Evolutionary conservation across 1,139 yeast genomes (phyloP), one percentile per base, ranked within the genome.

Genomic region (Kurtzmaniella natalensis): DNA sequence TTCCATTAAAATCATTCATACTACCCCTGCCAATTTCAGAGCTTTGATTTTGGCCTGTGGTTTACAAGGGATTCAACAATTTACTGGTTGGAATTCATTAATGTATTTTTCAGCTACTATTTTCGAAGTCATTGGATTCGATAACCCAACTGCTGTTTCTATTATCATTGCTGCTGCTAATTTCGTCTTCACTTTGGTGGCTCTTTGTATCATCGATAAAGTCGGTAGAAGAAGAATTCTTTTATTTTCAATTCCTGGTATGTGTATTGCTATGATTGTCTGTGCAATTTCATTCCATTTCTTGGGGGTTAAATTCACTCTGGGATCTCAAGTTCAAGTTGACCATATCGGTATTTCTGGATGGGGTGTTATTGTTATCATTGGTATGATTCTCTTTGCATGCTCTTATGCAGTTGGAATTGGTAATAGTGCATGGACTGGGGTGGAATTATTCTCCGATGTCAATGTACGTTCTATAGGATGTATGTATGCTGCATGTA

Each of bases 361-460:
- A 2, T 88, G 96, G 96, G 95, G 96, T 10, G 76, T 84, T 42
- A 79, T 87, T 9, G 78, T 89, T 38, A 81, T 92, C 42, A 70
- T 88, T 22, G 81, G 87, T 42, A 35, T 35, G 37, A 35, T 35
- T 5, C 16, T 35, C 8, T 92, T 74, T 52, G 96, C 88, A 33
- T 95, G 95, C 5, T 79, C 83, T 40, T 89, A 88, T 55, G 95
- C 96, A 28, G 68, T 86, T 45, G 97, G 97, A 47, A 85, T 88
- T 46, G 98, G 98, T 59, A 87, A 89, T 55, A 89, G 87, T 40
- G 97, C 98, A 33, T 89, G 98, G 98, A 95, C 92, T 51, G 97
- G 94, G 53, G 85, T 92, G 35, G 98, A 89, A 60, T 66, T 88
- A 49, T 87, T 89, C 65, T 92, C 96, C 18, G 37, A 35, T 23